Base-by-base conservation (phyloP, 78 protist species). In the Dictyostelium purpureum region DNA sequence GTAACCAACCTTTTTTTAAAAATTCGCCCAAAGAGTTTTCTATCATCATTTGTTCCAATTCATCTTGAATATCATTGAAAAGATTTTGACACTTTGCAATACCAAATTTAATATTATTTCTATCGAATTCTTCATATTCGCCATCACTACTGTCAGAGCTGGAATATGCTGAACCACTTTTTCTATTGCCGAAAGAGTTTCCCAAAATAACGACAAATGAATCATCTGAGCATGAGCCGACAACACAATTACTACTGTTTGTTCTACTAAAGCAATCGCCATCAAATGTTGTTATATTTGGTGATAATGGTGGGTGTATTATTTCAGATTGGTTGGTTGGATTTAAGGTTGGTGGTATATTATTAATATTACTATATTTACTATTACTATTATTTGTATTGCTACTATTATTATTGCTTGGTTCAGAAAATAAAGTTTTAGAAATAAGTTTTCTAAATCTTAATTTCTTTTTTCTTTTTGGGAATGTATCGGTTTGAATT, bases 51-150 rank as follows among this genome's bases (percentile, higher is more conserved):
- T 85, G 91, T 45, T 85, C 91, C 54, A 85, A 45, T 38, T 85
- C 91, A 5, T 85, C 91, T 85, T 85, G 91, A 28, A 85, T 85
- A 73, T 85, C 91, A 77, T 85, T 85, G 43, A 85, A 85, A 19
- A 85, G 75, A 37, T 52, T 66, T 26, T 26, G 33, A 45, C 76
- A 38, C 10, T 40, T 54, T 40, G 67, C 52, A 0, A 40, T 31
- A 57, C 82, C 91, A 56, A 85, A 85, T n/a, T 71, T 52, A 28
- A 85, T 73, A 47, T 67, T 52, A n/a, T 85, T 77, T 67, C 65
- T 37, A 70, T 70, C 79, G 19, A 73, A 71, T 12, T 40, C 56
- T 12, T 85, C 91, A 59, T 59, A 56, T n/a, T 56, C 82, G 2
- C 69, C n/a, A 65, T 42, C 52, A 28, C 74, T 43, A 74, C 65